Conservation (phyloP, 306 rosid species). For the Dicorynia guianensis region DNA sequence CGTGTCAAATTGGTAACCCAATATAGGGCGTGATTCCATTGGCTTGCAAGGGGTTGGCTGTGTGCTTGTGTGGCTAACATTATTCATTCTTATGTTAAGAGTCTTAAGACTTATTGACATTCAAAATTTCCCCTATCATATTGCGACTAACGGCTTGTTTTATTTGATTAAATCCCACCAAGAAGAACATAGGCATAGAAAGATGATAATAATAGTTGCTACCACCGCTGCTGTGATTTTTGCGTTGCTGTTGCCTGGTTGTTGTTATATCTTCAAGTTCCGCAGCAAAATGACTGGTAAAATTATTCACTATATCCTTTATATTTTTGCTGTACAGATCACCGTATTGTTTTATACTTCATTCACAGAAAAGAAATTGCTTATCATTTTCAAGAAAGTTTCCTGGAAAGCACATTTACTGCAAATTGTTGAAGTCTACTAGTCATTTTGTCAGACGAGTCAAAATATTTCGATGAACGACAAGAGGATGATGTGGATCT, state of each 20-base stretch:
- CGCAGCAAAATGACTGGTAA: neutral
- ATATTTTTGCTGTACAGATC: too few relatives aligned
- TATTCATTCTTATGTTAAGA: too few relatives aligned
- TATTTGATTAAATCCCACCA: neutral
- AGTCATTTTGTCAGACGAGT: neutral
- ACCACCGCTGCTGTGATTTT: neutral
- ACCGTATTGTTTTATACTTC: neutral
- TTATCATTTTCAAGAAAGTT: too few relatives aligned
- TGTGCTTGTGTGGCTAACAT: too few relatives aligned
- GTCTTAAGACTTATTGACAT: too few relatives aligned
- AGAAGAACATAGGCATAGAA: neutral
- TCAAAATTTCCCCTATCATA: neutral
- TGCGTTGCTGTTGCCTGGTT: neutral
- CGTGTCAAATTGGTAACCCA: too few relatives aligned
- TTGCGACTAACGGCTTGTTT: neutral
- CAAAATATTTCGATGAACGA: neutral
- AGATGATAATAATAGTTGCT: neutral
- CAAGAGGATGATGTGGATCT: slow-evolving; percentile 39
- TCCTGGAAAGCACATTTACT: too few relatives aligned
- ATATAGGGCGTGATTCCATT: too few relatives aligned
- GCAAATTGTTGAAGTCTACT: neutral
- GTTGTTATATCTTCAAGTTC: neutral
- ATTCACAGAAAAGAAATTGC: neutral
- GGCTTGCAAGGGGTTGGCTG: too few relatives aligned
- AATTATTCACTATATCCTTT: neutral